Percentiles rank a stretch among this genome's conserved stretches.
phyloP scores from a whole-genome alignment of 169 alveolate species.

The Cryptosporidium ryanae region DNA sequence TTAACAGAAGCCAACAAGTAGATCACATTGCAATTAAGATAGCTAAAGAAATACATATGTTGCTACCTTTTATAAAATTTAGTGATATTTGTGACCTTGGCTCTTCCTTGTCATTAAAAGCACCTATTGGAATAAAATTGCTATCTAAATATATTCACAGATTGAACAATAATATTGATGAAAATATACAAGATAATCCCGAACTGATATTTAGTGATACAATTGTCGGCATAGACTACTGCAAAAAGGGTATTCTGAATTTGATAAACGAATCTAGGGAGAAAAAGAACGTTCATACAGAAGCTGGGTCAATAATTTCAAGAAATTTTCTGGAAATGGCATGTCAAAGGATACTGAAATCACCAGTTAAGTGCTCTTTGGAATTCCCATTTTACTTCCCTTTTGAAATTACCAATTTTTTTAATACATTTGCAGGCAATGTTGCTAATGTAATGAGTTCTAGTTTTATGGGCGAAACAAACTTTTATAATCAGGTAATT shows the following conservation, averaged over 20 bases:
- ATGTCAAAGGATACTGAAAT: conserved; percentile 33
- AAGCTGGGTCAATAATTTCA: background rate
- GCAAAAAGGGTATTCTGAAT: conserved; percentile 52
- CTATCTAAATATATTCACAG: conserved; percentile 8
- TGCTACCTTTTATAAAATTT: conserved; percentile 25
- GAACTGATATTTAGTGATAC: conserved; percentile 2
- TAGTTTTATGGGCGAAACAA: conserved; percentile 13
- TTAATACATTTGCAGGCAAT: conserved; percentile 49
- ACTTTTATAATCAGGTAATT: conserved; percentile 16
- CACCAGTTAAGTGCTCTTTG: conserved; percentile 38
- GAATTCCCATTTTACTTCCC: conserved; percentile 26
- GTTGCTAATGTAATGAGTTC: conserved; percentile 27
- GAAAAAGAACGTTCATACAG: background rate
- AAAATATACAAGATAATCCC: background rate
- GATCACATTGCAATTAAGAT: conserved; percentile 41
- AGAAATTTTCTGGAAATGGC: conserved; percentile 8
- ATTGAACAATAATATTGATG: background rate
- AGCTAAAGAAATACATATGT: conserved; percentile 50
- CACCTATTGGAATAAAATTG: conserved; percentile 23
- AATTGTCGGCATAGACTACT: conserved; percentile 20
- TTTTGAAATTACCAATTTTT: background rate
- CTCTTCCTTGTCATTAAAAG: conserved; percentile 9
- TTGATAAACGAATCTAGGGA: background rate
- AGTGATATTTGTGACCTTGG: conserved; percentile 28
- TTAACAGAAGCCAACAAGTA: conserved; percentile 1